phyloP scores from a whole-genome alignment of 2,329 filamentous ascomycete genomes.

The Penicillium griseofulvum region DNA sequence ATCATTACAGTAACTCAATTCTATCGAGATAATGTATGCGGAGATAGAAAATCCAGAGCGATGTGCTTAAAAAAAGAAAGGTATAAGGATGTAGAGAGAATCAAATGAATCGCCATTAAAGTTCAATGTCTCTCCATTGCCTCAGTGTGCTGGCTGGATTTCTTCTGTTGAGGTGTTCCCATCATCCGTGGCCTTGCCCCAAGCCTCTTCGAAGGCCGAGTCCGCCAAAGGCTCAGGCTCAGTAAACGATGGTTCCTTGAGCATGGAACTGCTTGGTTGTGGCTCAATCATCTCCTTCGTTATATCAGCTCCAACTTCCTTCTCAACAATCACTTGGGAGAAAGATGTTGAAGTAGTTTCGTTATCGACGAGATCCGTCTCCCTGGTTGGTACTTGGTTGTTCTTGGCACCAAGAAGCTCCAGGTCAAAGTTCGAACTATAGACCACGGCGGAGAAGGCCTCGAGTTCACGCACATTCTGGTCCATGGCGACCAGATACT shows the following conservation, averaged over 20 bases:
- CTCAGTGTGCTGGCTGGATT: not conserved
- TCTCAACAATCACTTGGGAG: constrained; percentile 21
- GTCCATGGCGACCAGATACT: constrained; percentile 46
- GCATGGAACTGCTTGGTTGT: not conserved
- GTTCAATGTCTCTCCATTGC: not conserved
- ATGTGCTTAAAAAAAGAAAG: constrained; percentile 10
- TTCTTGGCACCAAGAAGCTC: constrained; percentile 28
- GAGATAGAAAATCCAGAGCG: not conserved
- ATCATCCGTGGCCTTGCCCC: constrained; percentile 39
- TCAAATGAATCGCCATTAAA: not conserved
- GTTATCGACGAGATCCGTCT: constrained; percentile 1
- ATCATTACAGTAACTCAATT: constrained; percentile 2
- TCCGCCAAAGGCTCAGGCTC: constrained; percentile 16
- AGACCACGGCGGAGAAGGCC: constrained; percentile 50
- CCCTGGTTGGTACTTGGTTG: constrained; percentile 7
- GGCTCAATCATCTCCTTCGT: constrained; percentile 1
- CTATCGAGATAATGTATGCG: not conserved
- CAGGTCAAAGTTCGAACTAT: constrained; percentile 48
- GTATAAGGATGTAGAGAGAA: constrained; percentile 11
- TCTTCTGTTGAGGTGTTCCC: constrained; percentile 8
- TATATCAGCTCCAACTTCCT: constrained; percentile 12
- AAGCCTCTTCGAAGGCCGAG: constrained; percentile 35
- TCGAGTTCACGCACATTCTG: constrained; percentile 49
- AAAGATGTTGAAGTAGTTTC: constrained; percentile 17
- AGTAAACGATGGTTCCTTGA: not conserved